Base-by-base conservation (phyloP, 2,329 filamentous ascomycete species). In the Monosporascus sp. region DNA sequence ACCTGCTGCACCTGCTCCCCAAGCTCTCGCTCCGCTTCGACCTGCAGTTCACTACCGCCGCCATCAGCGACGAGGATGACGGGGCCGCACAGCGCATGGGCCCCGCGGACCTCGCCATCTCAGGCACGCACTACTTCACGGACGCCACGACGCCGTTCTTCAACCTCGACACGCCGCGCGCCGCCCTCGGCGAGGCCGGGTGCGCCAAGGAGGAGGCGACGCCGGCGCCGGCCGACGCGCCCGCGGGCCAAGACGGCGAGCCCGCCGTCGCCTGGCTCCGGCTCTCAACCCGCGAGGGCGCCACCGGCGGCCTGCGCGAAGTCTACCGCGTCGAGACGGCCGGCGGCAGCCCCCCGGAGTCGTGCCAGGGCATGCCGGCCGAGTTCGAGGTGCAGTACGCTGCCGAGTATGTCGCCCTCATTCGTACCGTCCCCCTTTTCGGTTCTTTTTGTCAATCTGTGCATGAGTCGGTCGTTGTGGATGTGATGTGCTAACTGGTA, bases 251-350 rank as follows among this genome's bases (percentile, higher is more conserved):
- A 48, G 61, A 75, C 6, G 85, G 86, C 51, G 79, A 88, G 63
- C 78, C 79, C 9, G 86, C 89, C 6, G 90, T 96, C 1, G 65
- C 86, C 1, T 97, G 92, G 91, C 76, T 97, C 57, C 88, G 87
- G 68, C 80, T 97, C 31, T 74, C 78, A 24, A 73, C 77, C 17
- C 73, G 71, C 20, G 67, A 72, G 15, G 79, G 76, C 31, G 80
- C 79, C n/a, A 85, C 82, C 1, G 82, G 81, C 2, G 73, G 76
- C 45, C 82, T 89, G 60, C 81, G 85, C 67, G 84, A 90, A 67
- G 85, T 96, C 24, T 97, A 93, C 72, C 82, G 93, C 14, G 74
- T 97, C 45, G 80, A 89, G 63, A 97, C 93, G 11, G 90, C 87
- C 1, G 92, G 91, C 25, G 93, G 93, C 11, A 82, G 79, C 47